Evolutionary conservation across 768 basidiomycete genomes (phyloP).

Genomic region (Russula sp.): DNA sequence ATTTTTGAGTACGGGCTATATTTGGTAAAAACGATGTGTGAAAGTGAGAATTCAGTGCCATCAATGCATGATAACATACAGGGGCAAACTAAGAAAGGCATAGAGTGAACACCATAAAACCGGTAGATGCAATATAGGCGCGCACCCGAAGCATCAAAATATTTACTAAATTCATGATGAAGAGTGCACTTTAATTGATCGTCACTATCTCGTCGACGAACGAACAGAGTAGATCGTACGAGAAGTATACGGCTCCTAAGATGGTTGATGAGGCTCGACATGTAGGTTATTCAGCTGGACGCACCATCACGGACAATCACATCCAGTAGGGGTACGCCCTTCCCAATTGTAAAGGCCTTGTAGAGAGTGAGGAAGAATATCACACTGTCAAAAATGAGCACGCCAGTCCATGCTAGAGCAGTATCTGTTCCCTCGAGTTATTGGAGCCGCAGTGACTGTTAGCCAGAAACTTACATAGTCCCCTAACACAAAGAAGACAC

Average conservation of each 20-base stretch:
- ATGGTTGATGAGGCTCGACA: not conserved
- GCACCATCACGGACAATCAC: not conserved
- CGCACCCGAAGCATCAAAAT: constrained; percentile 11
- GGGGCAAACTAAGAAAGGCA: constrained; percentile 1
- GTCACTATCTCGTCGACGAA: too few relatives aligned
- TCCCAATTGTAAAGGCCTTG: constrained; percentile 9
- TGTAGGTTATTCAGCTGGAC: not conserved
- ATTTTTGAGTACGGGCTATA: constrained; percentile 1
- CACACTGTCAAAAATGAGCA: constrained; percentile 6
- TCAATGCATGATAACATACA: not conserved
- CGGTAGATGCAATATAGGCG: not conserved
- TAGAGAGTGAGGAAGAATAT: constrained; percentile 13
- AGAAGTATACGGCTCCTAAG: constrained; percentile 13
- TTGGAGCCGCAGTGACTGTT: too few relatives aligned
- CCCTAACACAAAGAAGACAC: not conserved
- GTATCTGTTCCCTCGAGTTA: constrained; percentile 1
- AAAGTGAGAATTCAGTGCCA: not conserved
- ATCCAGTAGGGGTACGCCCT: too few relatives aligned
- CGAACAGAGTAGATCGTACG: not conserved
- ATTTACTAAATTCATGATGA: constrained; percentile 7
- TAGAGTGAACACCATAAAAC: not conserved
- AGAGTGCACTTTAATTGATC: not conserved
- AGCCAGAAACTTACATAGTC: not conserved
- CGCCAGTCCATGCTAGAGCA: constrained; percentile 8
- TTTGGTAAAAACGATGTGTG: not conserved